Conservation (phyloP, 495 filamentous ascomycete genomes). For the Penicillium goetzii region DNA sequence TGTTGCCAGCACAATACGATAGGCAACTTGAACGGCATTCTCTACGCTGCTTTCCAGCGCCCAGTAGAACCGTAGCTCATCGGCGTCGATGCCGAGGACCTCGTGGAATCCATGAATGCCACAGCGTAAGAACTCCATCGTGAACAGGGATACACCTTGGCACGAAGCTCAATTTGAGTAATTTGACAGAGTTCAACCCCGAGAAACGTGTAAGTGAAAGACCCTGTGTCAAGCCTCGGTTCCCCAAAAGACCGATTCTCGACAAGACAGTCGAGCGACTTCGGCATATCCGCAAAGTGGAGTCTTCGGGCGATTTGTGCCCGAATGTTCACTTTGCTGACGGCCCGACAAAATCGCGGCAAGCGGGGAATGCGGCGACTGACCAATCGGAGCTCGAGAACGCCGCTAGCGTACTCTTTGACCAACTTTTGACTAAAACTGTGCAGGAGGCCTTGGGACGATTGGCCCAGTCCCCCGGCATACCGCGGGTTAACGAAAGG, state of each 20-base stretch:
- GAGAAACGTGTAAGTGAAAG: not conserved
- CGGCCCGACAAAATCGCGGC: not conserved
- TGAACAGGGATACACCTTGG: not conserved
- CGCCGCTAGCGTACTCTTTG: not conserved
- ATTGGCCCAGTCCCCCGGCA: not conserved
- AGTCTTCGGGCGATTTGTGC: constrained; percentile 3
- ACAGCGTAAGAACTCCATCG: constrained; percentile 29
- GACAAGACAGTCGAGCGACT: not conserved
- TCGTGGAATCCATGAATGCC: constrained; percentile 40
- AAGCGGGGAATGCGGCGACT: not conserved
- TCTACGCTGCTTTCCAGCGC: constrained; percentile 16
- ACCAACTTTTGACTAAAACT: not conserved
- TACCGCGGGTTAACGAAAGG: not conserved
- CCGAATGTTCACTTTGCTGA: constrained; percentile 6
- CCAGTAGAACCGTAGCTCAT: constrained; percentile 37
- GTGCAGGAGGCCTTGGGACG: too few species aligned
- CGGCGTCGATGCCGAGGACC: constrained; percentile 32
- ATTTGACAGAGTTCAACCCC: not conserved
- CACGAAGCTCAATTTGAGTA: not conserved
- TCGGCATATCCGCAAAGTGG: constrained; percentile 6
- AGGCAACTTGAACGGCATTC: constrained; percentile 23
- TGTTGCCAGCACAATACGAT: constrained; percentile 27
- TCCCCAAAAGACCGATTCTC: not conserved
- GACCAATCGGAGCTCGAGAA: not conserved
- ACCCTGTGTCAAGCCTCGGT: not conserved